Percentiles rank a stretch among this genome's conserved stretches.
These are phyloP conservation scores for Orychophragmus violaceus DNA, from an alignment of 345 rosid genomes.

Conservation along the genomic window DNA sequence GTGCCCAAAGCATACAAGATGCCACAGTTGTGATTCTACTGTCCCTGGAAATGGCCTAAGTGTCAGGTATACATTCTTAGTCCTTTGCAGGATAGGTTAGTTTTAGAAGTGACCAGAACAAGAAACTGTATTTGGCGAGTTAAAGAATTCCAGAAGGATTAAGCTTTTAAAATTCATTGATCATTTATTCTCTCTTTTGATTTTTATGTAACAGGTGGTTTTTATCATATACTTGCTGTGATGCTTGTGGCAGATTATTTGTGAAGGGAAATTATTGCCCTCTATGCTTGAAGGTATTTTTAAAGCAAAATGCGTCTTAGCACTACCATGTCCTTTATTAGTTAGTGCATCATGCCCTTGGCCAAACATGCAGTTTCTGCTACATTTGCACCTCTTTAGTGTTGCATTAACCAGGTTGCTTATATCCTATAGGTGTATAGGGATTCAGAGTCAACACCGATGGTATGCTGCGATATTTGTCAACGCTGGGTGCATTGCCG, in stretches of 20 bases:
- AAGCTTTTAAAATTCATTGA: neutral
- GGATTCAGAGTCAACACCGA: conserved; percentile 99
- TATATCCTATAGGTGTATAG: conserved; percentile 65
- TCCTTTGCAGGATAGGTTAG: neutral
- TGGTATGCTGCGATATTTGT: conserved; percentile 99
- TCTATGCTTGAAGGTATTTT: conserved; percentile 90
- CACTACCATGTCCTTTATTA: neutral
- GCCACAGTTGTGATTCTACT: conserved; percentile 94
- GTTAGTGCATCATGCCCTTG: neutral
- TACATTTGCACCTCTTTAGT: neutral
- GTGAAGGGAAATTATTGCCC: conserved; percentile 98
- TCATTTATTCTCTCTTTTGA: neutral
- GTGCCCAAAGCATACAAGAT: conserved; percentile 91
- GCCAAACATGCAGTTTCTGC: neutral
- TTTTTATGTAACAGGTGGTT: conserved; percentile 71
- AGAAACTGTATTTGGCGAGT: no score
- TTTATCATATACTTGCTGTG: conserved; percentile 95
- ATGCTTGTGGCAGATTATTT: conserved; percentile 99
- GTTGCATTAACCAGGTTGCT: neutral
- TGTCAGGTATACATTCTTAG: conserved; percentile 58
- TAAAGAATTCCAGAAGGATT: no score
- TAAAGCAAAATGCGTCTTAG: neutral
- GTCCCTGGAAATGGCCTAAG: conserved; percentile 99
- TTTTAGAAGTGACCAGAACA: conserved; percentile 2
- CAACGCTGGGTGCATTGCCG: conserved; percentile 99